Percentiles rank a stretch among this genome's conserved stretches.
Evolutionary conservation across 805 yeast species (phyloP).

Genomic region (Schwanniomyces vanrijiae): DNA sequence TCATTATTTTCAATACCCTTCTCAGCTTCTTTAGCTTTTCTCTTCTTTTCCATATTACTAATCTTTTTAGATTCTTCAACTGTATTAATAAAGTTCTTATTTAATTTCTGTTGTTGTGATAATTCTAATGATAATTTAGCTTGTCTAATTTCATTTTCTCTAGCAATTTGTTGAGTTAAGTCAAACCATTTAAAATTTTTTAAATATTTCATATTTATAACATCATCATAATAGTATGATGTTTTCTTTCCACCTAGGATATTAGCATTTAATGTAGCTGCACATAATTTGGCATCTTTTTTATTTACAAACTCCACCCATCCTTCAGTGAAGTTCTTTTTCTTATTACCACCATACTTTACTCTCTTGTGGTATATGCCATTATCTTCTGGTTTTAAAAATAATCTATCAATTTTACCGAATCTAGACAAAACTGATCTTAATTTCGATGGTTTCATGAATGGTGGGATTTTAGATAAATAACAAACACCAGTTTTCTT

Average conservation of each 20-base stretch:
- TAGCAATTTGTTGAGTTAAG: conserved; percentile 87
- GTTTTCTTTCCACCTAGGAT: conserved; percentile 91
- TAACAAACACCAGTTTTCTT: conserved; percentile 90
- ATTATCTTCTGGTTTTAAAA: conserved; percentile 81
- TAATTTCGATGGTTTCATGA: conserved; percentile 92
- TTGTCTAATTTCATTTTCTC: conserved; percentile 85
- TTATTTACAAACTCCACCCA: conserved; percentile 93
- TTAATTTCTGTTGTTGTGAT: conserved; percentile 83
- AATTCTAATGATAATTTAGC: conserved; percentile 85
- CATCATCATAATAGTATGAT: conserved; percentile 89
- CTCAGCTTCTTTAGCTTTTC: conserved; percentile 26
- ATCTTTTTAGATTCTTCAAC: conserved; percentile 86
- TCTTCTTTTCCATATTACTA: conserved; percentile 58
- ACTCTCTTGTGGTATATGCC: conserved; percentile 64
- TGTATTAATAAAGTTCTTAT: conserved; percentile 77
- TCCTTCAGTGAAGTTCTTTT: conserved; percentile 85
- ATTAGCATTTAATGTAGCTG: conserved; percentile 82
- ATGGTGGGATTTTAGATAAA: conserved; percentile 88
- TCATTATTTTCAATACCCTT: conserved; percentile 16
- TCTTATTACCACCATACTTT: conserved; percentile 89
- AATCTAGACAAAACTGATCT: conserved; percentile 77
- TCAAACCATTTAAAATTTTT: conserved; percentile 95
- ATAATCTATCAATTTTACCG: conserved; percentile 86
- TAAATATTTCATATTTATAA: conserved; percentile 84
- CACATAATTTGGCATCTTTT: conserved; percentile 85